phyloP scores from a whole-genome alignment of 2,329 filamentous ascomycete species.

The Fusarium marasasianum region DNA sequence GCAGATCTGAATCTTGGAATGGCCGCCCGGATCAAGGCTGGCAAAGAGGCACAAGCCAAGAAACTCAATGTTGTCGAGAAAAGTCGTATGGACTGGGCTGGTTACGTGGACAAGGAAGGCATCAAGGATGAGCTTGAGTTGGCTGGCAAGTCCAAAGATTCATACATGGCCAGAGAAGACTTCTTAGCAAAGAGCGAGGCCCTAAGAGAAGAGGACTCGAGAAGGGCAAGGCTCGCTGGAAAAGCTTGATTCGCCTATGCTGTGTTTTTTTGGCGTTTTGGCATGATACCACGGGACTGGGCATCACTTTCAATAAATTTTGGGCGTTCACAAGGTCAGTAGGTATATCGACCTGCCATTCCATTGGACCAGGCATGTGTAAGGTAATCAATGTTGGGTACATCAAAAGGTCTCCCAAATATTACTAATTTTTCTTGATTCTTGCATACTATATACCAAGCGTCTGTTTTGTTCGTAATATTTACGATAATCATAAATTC shows the following conservation, averaged over 20 bases:
- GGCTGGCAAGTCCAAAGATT: conserved; percentile 71
- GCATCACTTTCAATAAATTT: not conserved
- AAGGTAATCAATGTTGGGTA: not conserved
- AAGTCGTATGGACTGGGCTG: conserved; percentile 78
- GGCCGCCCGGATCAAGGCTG: conserved; percentile 57
- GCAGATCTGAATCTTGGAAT: conserved; percentile 68
- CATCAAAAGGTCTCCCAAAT: not conserved
- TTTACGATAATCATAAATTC: not conserved
- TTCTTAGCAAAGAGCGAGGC: conserved; percentile 73
- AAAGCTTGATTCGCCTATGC: conserved; percentile 31
- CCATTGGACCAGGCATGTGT: not conserved
- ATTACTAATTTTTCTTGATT: too few relatives aligned
- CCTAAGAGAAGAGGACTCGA: conserved; percentile 68
- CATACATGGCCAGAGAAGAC: conserved; percentile 69
- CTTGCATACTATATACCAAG: not conserved
- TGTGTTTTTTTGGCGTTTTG: conserved; percentile 31
- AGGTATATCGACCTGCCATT: not conserved
- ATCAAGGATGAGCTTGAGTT: conserved; percentile 74
- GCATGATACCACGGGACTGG: conserved; percentile 42
- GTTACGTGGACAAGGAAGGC: conserved; percentile 75
- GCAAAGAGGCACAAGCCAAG: conserved; percentile 63
- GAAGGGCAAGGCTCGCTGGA: conserved; percentile 60
- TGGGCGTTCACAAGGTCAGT: not conserved
- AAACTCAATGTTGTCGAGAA: conserved; percentile 78
- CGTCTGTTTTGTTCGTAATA: not conserved